Evolutionary conservation across 768 basidiomycete species (phyloP), one percentile per base, ranked within the genome.

Genomic region (Pisolithus marmoratus): DNA sequence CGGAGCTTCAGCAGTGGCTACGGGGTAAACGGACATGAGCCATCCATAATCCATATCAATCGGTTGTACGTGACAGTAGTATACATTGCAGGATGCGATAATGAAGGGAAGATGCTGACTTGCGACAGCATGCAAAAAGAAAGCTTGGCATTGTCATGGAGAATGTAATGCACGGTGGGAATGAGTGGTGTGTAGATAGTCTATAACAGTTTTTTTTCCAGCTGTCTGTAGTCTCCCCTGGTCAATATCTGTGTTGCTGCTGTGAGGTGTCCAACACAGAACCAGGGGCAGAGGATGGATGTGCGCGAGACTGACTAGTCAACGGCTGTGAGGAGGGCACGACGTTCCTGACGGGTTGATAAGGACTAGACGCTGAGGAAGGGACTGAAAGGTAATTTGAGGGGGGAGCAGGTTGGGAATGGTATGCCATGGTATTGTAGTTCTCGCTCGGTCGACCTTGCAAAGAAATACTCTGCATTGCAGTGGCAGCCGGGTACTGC

Each of bases 321-420:
- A 59, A 50, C 7, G 68, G 44, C 44, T 65, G 70, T 23, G 61
- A 40, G 8, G 64, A 38, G 23, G 67, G 49, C 42, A 53, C 48
- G 19, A 45, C 52, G 41, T 55, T 46, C 43, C 66, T 64, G 38
- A 61, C 55, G 41, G 67, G 70, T 6, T 53, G 69, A 44, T 67
- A 69, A 29, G 58, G 31, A 23, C 44, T 49, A 9, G 55, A 40
- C 14, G 55, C 46, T 49, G 68, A 45, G 31, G 54, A 20, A 17
- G 59, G 52, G 23, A 45, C 42, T 23, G 61, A 58, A 45, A 54
- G 29, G 53, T 66, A 63, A 43, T 63, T 55, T 29, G 62, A 53
- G 51, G 69, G 65, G 45, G 62, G 51, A 54, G 64, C 53, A 52
- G 70, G 43, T 31, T 67, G 63, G 14, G 66, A 56, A 17, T 70